Evolutionary conservation across 129 eudicot genomes (phyloP).

Genomic region (Lonicera japonica): DNA sequence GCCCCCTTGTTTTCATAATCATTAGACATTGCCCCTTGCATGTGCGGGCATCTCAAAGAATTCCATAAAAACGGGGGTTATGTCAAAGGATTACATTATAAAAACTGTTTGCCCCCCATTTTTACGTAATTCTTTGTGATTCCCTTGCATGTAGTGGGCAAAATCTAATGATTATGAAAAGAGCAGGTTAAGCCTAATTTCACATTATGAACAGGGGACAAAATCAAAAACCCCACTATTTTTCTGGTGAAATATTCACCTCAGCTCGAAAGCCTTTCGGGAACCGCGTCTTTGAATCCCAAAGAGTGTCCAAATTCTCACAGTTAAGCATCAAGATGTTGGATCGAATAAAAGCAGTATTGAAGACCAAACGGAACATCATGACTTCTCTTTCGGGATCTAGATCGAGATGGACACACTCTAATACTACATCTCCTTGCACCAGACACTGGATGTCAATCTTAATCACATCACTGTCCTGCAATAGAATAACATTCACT

Average conservation of each 20-base stretch:
- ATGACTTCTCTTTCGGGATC: constrained; percentile 93
- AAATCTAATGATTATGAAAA: too few species aligned
- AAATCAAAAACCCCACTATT: too few species aligned
- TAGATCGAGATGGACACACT: constrained; percentile 81
- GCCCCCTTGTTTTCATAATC: too few species aligned
- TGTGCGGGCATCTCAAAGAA: too few species aligned
- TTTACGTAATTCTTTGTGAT: too few species aligned
- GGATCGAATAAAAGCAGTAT: constrained; percentile 94
- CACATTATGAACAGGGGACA: too few species aligned
- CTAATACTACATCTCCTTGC: constrained; percentile 96
- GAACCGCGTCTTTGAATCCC: constrained; percentile 86
- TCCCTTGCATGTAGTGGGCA: too few species aligned
- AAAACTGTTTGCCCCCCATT: too few species aligned
- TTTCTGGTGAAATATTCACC: constrained; percentile 35
- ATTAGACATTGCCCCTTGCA: too few species aligned
- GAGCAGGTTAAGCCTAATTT: too few species aligned
- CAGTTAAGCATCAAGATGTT: constrained; percentile 76
- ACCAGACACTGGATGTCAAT: constrained; percentile 94
- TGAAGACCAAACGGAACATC: constrained; percentile 98
- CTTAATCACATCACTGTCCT: constrained; percentile 89
- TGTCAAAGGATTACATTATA: too few species aligned
- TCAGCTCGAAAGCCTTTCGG: constrained; percentile 95
- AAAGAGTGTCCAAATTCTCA: constrained; percentile 88
- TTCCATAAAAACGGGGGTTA: too few species aligned
- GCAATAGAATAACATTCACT: constrained; percentile 30